Conservation (phyloP, 768 basidiomycete genomes). For the Mycena haematopus region DNA sequence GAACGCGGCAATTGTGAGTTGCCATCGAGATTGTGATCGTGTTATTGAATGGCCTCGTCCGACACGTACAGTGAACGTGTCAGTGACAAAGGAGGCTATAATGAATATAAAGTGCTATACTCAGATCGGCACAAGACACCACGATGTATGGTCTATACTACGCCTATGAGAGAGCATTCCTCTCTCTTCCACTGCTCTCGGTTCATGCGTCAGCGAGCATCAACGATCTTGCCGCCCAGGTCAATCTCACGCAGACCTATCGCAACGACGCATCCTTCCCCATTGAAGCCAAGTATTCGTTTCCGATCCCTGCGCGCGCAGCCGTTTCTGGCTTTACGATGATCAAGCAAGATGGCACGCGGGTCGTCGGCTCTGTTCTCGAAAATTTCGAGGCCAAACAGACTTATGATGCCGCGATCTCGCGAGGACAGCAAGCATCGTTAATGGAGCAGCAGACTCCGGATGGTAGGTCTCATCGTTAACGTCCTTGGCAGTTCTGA, state of each 20-base stretch:
- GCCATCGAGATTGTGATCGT: neutral
- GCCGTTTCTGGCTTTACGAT: slow-evolving; percentile 7
- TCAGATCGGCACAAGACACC: neutral
- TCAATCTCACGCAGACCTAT: slow-evolving; percentile 28
- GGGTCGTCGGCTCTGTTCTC: slow-evolving; percentile 14
- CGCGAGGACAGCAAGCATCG: slow-evolving; percentile 18
- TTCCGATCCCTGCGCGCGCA: slow-evolving; percentile 26
- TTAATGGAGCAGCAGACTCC: slow-evolving; percentile 14
- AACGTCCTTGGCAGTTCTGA: neutral
- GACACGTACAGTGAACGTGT: neutral
- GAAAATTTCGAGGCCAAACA: slow-evolving; percentile 19
- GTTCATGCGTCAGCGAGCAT: slow-evolving; percentile 24
- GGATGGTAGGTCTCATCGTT: neutral
- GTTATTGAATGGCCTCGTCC: neutral
- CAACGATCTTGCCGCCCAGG: slow-evolving; percentile 28
- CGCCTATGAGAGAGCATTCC: neutral
- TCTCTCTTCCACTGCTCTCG: slow-evolving; percentile 19
- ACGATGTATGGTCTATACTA: slow-evolving; percentile 10
- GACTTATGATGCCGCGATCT: slow-evolving; percentile 17
- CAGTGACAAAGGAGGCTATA: neutral
- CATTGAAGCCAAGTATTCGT: slow-evolving; percentile 27
- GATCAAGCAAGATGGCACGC: slow-evolving; percentile 21
- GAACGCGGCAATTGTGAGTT: neutral
- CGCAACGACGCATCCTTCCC: slow-evolving; percentile 20
- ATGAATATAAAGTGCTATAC: neutral